Evolutionary conservation across 306 rosid species (phyloP).

Genomic region (Hippophae rhamnoides): DNA sequence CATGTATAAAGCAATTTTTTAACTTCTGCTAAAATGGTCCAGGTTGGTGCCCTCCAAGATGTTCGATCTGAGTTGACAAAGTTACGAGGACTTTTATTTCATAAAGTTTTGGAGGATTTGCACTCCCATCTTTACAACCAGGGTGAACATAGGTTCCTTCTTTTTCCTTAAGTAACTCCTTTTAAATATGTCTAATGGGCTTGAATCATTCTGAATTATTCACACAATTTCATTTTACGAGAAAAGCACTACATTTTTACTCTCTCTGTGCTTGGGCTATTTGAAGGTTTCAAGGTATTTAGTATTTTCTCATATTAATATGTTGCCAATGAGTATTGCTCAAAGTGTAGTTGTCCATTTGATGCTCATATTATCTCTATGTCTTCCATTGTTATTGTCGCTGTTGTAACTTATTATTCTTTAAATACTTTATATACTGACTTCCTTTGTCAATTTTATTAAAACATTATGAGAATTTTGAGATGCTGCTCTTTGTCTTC

Average conservation of each 20-base stretch:
- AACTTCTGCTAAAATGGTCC: conserved; percentile 20
- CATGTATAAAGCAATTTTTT: too few relatives aligned
- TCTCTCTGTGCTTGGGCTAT: not conserved
- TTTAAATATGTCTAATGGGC: not conserved
- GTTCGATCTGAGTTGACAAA: conserved; percentile 92
- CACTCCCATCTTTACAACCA: conserved; percentile 90
- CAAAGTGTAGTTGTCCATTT: too few relatives aligned
- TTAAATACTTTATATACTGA: not conserved
- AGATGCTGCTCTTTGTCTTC: not conserved
- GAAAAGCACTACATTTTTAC: not conserved
- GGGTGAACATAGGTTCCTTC: conserved; percentile 84
- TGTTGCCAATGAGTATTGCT: too few relatives aligned
- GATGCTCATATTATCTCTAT: not conserved
- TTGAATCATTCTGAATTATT: not conserved
- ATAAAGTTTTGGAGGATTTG: conserved; percentile 86
- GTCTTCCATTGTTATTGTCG: not conserved
- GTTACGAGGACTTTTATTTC: conserved; percentile 80
- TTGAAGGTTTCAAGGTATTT: not conserved
- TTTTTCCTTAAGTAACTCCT: conserved; percentile 9
- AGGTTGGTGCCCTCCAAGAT: conserved; percentile 99
- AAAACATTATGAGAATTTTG: conserved; percentile 1
- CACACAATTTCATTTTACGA: conserved; percentile 7
- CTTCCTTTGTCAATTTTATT: not conserved
- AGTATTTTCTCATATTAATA: too few relatives aligned
- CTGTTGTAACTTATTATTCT: not conserved